Base-by-base conservation (phyloP, 352 stramenopile genomes). In the Proteromonas lacertae region DNA sequence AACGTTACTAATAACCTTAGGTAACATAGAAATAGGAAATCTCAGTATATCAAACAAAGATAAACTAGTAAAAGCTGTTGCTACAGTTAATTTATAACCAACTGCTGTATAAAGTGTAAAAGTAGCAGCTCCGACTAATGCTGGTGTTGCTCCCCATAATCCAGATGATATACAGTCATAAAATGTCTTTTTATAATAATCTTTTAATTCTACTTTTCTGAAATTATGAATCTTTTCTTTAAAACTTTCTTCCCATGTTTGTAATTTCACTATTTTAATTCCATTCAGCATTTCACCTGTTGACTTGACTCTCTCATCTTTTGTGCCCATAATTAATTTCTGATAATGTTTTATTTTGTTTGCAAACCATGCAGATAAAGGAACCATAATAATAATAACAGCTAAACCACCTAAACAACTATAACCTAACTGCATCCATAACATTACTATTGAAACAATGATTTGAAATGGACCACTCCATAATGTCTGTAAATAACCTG, bases 1-100 rank as follows among this genome's bases (percentile, higher is more conserved):
- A 32, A 86, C 63, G 19, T 60, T 68, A 46, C 92, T 90, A 32
- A 97, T 65, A 21, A 89, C 75, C 35, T 79, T 57, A 2, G 84
- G 83, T 2, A 96, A 50, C 59, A 91, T 87, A 40, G 84, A 81
- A 13, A 97, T 52, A n/a, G 84, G 83, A 54, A 93, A 93, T 19
- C 79, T 66, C 9, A 95, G 56, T 26, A 93, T 69, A 42, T 93
- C 82, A 50, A 93, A 92, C 2, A 95, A 49, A 17, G 78, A 68
- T 12, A 96, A 49, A 4, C 79, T 61, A 3, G 79, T 92, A 25
- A 95, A 64, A 22, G 76, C 80, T 33, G 59, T 68, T 5, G 66
- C 62, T 2, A 88, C 79, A 22, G 82, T 75, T 21, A 94, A 44
- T 20, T 61, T 53, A 42, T 92, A 56, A 19, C 81, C 81, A 5